A percentile compares a stretch with the other conserved stretches of the same genome.
Evolutionary conservation across 2,329 filamentous ascomycete species (phyloP).

Genomic region (Pseudocercospora pini-densiflorae): DNA sequence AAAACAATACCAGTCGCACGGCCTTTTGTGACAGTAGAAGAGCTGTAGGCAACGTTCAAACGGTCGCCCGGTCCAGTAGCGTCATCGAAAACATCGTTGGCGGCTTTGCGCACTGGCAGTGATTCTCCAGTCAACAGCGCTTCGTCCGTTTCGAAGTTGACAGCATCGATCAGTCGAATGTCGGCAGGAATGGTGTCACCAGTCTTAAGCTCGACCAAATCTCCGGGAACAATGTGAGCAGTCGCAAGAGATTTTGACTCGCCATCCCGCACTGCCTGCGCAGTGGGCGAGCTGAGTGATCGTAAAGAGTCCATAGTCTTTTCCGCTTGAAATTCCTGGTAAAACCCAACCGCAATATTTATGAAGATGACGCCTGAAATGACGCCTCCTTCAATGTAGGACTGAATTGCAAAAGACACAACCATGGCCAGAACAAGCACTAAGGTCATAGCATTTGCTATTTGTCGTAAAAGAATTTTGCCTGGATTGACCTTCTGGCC

Average conservation of each 20-base stretch:
- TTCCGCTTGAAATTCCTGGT: slow-evolving; percentile 53
- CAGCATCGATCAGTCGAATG: slow-evolving; percentile 45
- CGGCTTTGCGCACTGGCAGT: slow-evolving; percentile 68
- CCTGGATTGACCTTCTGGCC: slow-evolving; percentile 69
- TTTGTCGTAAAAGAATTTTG: slow-evolving; percentile 73
- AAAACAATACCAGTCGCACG: slow-evolving; percentile 71
- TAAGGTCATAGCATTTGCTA: slow-evolving; percentile 78
- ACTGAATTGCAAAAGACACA: slow-evolving; percentile 52
- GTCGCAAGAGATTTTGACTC: slow-evolving; percentile 47
- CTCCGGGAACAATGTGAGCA: slow-evolving; percentile 52
- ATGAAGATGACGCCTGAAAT: slow-evolving; percentile 51
- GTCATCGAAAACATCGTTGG: slow-evolving; percentile 57
- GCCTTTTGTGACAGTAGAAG: slow-evolving; percentile 72
- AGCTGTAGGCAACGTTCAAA: slow-evolving; percentile 72
- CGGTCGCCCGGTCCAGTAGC: slow-evolving; percentile 69
- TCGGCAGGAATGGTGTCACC: slow-evolving; percentile 58
- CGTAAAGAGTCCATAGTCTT: slow-evolving; percentile 56
- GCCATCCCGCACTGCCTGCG: slow-evolving; percentile 52
- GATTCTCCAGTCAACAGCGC: slow-evolving; percentile 76
- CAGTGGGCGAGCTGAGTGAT: slow-evolving; percentile 53
- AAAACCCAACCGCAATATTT: slow-evolving; percentile 53
- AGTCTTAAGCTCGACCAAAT: slow-evolving; percentile 52
- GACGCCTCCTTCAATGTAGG: slow-evolving; percentile 55
- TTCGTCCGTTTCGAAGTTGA: slow-evolving; percentile 78
- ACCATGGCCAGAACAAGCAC: slow-evolving; percentile 57